Conservation (phyloP, 164 flowering plant species). For the Vitis riparia region DNA sequence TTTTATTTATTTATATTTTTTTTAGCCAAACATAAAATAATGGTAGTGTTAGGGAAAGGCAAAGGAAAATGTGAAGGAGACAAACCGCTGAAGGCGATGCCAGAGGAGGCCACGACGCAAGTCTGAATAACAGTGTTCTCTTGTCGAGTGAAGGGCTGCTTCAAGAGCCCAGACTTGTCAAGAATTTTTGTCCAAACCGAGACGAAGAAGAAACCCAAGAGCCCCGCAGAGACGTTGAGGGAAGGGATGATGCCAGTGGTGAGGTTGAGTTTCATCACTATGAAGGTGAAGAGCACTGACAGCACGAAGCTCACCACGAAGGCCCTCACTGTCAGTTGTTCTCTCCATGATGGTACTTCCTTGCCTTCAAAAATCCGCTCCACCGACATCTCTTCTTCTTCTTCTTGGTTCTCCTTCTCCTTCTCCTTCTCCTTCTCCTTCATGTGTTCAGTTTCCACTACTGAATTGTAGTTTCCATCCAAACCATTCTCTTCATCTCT, state of each 20-base stretch:
- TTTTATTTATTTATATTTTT: no score
- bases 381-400: constrained; percentile 8
- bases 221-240: constrained; percentile 28
- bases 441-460: neutral
- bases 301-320: constrained; percentile 14
- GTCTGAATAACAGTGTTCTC: constrained; percentile 36
- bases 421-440: neutral
- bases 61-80: neutral
- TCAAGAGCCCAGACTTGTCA: constrained; percentile 10
- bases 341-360: constrained; percentile 25
- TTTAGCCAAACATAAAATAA: no score
- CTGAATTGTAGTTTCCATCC: no score
- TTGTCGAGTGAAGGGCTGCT: constrained; percentile 32
- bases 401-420: neutral
- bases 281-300: constrained; percentile 19
- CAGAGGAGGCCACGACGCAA: constrained; percentile 26
- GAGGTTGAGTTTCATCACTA: constrained; percentile 29
- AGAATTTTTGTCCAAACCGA: constrained; percentile 20
- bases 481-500: no score
- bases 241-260: constrained; percentile 29
- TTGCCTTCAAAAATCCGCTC: constrained; percentile 15
- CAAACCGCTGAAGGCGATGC: constrained; percentile 25
- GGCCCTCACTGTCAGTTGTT: constrained; percentile 24
- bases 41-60: no score
- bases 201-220: constrained; percentile 23